Conservation (phyloP, 176 grass and related monocot genomes). For the Tuctoria greenei region DNA sequence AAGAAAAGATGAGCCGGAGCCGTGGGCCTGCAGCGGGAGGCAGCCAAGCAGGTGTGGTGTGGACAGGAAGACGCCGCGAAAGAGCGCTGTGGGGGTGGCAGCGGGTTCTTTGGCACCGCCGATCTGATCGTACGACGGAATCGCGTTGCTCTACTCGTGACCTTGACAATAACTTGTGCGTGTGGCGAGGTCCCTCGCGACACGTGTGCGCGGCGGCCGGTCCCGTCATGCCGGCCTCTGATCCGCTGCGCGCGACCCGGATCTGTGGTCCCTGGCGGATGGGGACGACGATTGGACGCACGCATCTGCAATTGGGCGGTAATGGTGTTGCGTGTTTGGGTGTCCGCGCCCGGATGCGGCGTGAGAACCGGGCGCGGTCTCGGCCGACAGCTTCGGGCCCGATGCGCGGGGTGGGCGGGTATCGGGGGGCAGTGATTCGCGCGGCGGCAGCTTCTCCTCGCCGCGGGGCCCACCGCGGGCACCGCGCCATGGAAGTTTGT, state of each 20-base stretch:
- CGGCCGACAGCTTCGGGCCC: conserved; percentile 49
- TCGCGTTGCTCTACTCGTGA: conserved; percentile 34
- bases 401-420: conserved; percentile 34
- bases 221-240: neutral
- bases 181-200: conserved; percentile 31
- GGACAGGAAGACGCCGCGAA: conserved; percentile 27
- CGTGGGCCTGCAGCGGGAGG: no score
- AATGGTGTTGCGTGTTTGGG: conserved; percentile 12
- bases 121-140: conserved; percentile 35
- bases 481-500: conserved; percentile 10
- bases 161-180: conserved; percentile 51
- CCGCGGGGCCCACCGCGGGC: conserved; percentile 31
- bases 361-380: conserved; percentile 47
- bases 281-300: no score
- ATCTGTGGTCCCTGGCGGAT: neutral
- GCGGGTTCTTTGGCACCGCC: conserved; percentile 32
- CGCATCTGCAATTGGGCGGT: neutral
- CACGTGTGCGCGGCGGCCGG: conserved; percentile 43
- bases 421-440: conserved; percentile 58
- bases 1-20: neutral
- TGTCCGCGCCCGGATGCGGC: neutral
- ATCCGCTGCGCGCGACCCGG: neutral
- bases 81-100: conserved; percentile 1
- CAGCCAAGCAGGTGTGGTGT: conserved; percentile 27
- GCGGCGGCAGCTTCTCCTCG: conserved; percentile 48